Evolutionary conservation across 2,329 filamentous ascomycete genomes (phyloP).

Genomic region (Fusarium coffeatum): DNA sequence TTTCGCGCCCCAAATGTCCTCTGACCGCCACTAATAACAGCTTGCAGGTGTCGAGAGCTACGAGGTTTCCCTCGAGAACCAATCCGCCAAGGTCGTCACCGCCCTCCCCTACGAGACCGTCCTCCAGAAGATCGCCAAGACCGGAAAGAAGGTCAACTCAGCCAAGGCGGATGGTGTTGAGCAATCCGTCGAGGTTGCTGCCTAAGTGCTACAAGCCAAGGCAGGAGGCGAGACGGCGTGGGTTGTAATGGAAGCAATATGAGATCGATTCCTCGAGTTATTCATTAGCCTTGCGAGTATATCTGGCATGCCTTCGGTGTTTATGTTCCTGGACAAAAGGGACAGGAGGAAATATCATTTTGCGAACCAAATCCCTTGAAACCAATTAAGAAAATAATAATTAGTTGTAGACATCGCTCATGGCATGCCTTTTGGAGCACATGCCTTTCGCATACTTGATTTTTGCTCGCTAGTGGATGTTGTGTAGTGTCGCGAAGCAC

Average conservation of each 20-base stretch:
- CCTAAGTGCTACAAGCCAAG: conserved; percentile 29
- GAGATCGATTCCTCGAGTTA: conserved; percentile 25
- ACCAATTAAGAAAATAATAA: conserved; percentile 12
- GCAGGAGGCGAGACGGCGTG: conserved; percentile 7
- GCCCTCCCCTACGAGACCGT: conserved; percentile 82
- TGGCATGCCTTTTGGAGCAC: background rate
- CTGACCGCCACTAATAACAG: conserved; percentile 20
- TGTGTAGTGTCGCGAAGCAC: background rate
- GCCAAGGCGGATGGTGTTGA: conserved; percentile 76
- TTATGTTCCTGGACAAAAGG: conserved; percentile 27
- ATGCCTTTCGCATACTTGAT: background rate
- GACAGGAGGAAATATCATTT: conserved; percentile 37
- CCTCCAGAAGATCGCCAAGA: conserved; percentile 91
- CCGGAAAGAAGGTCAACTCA: conserved; percentile 89
- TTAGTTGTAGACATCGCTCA: background rate
- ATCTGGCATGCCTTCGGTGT: conserved; percentile 37
- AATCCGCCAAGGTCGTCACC: conserved; percentile 82
- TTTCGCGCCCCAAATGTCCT: background rate
- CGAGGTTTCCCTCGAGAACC: conserved; percentile 87
- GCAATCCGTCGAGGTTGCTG: conserved; percentile 61
- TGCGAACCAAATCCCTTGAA: conserved; percentile 11
- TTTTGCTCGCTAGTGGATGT: background rate
- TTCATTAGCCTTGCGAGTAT: conserved; percentile 36
- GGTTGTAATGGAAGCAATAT: conserved; percentile 2
- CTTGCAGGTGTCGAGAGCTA: conserved; percentile 82